These are phyloP conservation scores for Crithidia fasciculata DNA, from an alignment of 208 protist species.

Conservation along the genomic window DNA sequence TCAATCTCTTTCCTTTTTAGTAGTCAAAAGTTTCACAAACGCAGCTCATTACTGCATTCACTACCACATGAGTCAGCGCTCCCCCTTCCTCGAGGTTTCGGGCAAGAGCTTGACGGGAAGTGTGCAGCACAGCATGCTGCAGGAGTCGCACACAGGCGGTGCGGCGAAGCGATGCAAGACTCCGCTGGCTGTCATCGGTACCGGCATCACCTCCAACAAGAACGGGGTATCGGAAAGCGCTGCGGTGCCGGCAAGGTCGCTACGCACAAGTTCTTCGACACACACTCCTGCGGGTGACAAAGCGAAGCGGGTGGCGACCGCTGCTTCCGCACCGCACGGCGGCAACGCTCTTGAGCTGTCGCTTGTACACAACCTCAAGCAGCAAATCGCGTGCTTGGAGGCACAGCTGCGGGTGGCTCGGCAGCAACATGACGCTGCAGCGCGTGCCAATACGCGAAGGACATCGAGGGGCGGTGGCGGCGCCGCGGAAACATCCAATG, in stretches of 20 bases:
- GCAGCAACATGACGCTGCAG: conserved; percentile 22
- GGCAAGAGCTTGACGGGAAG: not conserved
- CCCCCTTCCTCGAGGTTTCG: not conserved
- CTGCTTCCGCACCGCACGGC: not conserved
- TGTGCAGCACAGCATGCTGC: not conserved
- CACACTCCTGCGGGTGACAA: not conserved
- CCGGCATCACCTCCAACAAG: not conserved
- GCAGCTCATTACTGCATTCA: too few relatives aligned
- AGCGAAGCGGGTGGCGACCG: not conserved
- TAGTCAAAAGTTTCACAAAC: too few relatives aligned
- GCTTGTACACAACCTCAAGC: conserved; percentile 73
- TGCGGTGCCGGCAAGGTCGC: too few relatives aligned
- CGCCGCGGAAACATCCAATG: not conserved
- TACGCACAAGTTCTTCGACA: not conserved
- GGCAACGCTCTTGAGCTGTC: conserved; percentile 37
- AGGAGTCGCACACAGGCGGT: not conserved
- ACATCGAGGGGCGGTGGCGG: not conserved
- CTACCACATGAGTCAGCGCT: not conserved
- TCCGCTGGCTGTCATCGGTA: not conserved
- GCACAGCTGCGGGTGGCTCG: conserved; percentile 49
- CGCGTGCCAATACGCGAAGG: not conserved
- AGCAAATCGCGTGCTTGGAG: conserved; percentile 68
- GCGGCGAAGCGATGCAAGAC: not conserved
- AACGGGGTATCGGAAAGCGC: not conserved
- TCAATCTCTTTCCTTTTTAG: too few relatives aligned